Percentiles rank a stretch among this genome's conserved stretches.
Conservation (phyloP, 1,284 basidiomycete genomes). For the Blastosporella zonata region DNA sequence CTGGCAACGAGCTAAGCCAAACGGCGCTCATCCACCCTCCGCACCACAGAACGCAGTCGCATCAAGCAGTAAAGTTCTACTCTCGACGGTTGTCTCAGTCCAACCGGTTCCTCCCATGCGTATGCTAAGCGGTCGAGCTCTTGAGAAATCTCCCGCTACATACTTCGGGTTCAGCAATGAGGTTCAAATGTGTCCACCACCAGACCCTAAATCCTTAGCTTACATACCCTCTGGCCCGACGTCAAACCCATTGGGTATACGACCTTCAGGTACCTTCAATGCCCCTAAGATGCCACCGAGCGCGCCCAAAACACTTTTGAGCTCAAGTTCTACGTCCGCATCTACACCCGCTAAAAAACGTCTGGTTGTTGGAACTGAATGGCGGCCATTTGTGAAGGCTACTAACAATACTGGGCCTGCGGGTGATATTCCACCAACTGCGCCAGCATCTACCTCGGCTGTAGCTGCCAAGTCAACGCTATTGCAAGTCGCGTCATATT, state of each 20-base stretch:
- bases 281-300: slow-evolving; percentile 5
- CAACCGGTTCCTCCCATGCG: slow-evolving; percentile 6
- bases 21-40: neutral
- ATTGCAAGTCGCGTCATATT: slow-evolving; percentile 16
- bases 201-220: slow-evolving; percentile 34
- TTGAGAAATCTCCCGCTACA: slow-evolving; percentile 20
- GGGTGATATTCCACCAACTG: slow-evolving; percentile 11
- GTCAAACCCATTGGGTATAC: slow-evolving; percentile 50
- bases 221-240: slow-evolving; percentile 38
- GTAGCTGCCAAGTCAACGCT: neutral
- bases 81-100: slow-evolving; percentile 14
- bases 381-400: slow-evolving; percentile 23
- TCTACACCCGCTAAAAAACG: slow-evolving; percentile 25
- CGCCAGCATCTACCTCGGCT: slow-evolving; percentile 32
- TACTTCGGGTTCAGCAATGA: neutral
- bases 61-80: slow-evolving; percentile 28
- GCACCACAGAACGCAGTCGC: slow-evolving; percentile 23
- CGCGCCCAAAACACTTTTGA: slow-evolving; percentile 12
- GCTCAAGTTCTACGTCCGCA: slow-evolving; percentile 8
- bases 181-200: slow-evolving; percentile 28
- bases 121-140: slow-evolving; percentile 17
- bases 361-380: slow-evolving; percentile 32
- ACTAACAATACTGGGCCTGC: slow-evolving; percentile 6
- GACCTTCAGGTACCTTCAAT: slow-evolving; percentile 29
- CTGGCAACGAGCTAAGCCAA: neutral